These are phyloP conservation scores for Sergeia podlipaevii DNA, from an alignment of 208 protist genomes.

Conservation along the genomic window DNA sequence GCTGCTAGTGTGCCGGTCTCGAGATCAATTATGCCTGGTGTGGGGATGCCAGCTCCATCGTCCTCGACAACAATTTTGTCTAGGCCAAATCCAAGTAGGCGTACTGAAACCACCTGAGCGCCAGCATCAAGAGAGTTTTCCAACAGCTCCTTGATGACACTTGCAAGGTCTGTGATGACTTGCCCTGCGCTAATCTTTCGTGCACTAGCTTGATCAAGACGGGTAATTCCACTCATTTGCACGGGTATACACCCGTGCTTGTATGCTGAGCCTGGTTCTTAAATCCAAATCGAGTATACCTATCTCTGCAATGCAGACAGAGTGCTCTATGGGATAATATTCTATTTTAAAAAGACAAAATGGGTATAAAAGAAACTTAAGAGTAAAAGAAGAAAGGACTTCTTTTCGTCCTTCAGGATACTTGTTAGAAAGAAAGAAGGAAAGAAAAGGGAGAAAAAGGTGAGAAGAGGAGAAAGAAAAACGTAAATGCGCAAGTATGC, in stretches of 20 bases:
- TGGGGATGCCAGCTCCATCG: constrained; percentile 68
- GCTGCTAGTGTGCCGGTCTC: constrained; percentile 16
- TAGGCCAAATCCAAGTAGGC: constrained; percentile 61
- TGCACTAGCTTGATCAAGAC: constrained; percentile 69
- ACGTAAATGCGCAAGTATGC: neutral
- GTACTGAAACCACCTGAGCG: constrained; percentile 49
- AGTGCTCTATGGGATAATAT: no score
- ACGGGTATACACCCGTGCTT: no score
- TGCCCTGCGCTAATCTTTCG: constrained; percentile 78
- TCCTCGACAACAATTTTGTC: constrained; percentile 78
- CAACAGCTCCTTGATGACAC: constrained; percentile 84
- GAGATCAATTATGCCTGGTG: constrained; percentile 33
- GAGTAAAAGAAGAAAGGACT: constrained; percentile 2
- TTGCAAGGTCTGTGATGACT: constrained; percentile 77
- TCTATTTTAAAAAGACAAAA: no score
- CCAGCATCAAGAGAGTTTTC: constrained; percentile 88
- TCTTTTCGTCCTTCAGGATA: neutral
- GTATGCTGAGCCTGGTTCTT: neutral
- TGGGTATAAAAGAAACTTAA: no score
- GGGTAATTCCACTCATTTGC: constrained; percentile 44
- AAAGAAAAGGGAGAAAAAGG: constrained; percentile 7
- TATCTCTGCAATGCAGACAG: no score
- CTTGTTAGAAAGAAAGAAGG: neutral
- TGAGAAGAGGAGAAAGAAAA: neutral
- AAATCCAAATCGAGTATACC: no score